Conservation (phyloP, 2,329 filamentous ascomycete genomes). For the Plenodomus tracheiphilus region DNA sequence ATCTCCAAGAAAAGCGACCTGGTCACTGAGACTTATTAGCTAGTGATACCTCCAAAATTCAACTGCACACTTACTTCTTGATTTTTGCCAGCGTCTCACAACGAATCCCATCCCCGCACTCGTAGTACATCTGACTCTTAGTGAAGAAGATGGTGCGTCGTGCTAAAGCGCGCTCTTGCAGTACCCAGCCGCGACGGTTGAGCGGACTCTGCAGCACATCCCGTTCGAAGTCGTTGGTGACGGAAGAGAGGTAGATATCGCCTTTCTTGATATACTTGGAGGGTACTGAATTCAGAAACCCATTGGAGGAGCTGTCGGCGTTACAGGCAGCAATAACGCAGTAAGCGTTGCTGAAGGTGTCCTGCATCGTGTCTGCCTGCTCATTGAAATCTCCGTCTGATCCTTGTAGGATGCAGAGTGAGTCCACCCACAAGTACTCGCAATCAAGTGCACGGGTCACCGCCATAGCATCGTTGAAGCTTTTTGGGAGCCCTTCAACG, state of each 20-base stretch:
- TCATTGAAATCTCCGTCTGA: constrained; percentile 14
- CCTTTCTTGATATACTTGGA: background rate
- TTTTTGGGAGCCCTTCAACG: background rate
- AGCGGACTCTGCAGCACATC: constrained; percentile 13
- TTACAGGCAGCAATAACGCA: constrained; percentile 14
- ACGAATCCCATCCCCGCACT: constrained; percentile 6
- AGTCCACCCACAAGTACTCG: constrained; percentile 27
- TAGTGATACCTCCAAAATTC: background rate
- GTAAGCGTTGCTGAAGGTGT: constrained; percentile 14
- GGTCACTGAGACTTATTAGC: constrained; percentile 9
- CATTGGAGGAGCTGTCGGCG: background rate
- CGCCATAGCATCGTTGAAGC: constrained; percentile 11
- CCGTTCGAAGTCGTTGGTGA: constrained; percentile 18
- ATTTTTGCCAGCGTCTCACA: constrained; percentile 15
- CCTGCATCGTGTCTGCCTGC: constrained; percentile 19
- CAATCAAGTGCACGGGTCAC: constrained; percentile 11
- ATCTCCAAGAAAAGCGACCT: constrained; percentile 30
- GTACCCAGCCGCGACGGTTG: constrained; percentile 2
- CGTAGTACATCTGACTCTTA: background rate
- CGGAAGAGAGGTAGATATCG: constrained; percentile 13
- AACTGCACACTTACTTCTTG: constrained; percentile 11
- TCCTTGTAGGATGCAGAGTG: constrained; percentile 23
- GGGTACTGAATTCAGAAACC: constrained; percentile 3
- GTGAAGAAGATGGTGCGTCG: background rate
- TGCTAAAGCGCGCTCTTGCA: constrained; percentile 1